Evolutionary conservation across 768 basidiomycete species (phyloP).

Genomic region (Mrakia frigida): DNA sequence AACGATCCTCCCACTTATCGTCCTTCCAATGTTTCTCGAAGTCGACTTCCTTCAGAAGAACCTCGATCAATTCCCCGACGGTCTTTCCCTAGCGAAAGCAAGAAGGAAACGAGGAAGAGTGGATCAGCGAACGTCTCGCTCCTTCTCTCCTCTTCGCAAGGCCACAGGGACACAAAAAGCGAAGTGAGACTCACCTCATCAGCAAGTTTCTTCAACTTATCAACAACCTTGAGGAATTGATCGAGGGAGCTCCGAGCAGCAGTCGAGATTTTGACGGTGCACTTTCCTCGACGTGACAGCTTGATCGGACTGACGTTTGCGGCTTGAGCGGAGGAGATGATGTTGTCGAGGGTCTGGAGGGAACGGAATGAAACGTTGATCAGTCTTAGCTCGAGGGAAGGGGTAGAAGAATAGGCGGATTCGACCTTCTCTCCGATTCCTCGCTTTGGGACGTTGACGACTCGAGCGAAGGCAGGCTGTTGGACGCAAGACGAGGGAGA

Average conservation of each 20-base stretch:
- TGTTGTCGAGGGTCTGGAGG: conserved; percentile 12
- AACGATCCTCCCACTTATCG: conserved; percentile 62
- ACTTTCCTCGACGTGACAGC: conserved; percentile 11
- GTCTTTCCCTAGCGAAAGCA: conserved; percentile 53
- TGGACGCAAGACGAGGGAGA: conserved; percentile 47
- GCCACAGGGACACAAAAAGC: background rate
- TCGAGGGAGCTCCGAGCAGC: conserved; percentile 2
- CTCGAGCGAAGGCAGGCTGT: conserved; percentile 64
- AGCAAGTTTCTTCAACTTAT: conserved; percentile 1
- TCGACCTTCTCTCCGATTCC: conserved; percentile 79
- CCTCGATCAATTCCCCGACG: conserved; percentile 61
- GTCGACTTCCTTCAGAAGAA: conserved; percentile 55
- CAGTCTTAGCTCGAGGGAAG: background rate
- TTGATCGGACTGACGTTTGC: background rate
- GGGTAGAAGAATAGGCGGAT: conserved; percentile 9
- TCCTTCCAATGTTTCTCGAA: conserved; percentile 67
- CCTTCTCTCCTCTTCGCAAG: background rate
- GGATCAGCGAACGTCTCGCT: background rate
- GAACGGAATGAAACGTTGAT: background rate
- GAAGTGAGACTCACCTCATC: background rate
- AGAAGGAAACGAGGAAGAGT: background rate
- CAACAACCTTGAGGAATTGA: background rate
- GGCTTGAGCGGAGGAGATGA: background rate
- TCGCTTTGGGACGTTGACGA: conserved; percentile 65
- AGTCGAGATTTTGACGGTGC: conserved; percentile 8